Evolutionary conservation across 2,329 filamentous ascomycete species (phyloP).

Genomic region (Cladosporium sp.): DNA sequence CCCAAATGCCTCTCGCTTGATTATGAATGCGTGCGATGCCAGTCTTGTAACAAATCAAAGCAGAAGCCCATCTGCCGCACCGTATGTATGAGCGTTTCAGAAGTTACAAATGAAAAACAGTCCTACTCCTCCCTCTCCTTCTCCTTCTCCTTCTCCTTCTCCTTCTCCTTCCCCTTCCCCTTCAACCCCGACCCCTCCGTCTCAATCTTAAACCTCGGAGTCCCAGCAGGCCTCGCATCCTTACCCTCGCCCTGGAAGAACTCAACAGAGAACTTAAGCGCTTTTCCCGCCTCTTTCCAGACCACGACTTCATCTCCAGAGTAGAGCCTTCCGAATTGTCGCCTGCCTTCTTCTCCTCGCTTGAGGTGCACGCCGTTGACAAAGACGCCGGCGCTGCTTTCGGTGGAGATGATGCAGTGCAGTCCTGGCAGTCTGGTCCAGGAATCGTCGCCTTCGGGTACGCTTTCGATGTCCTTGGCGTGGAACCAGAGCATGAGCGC

Average conservation of each 20-base stretch:
- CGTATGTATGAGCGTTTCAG: not conserved
- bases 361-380: conserved; percentile 73
- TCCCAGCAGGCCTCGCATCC: conserved; percentile 4
- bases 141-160: too few relatives aligned
- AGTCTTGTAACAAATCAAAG: not conserved
- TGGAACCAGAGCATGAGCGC: conserved; percentile 78
- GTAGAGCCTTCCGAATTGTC: conserved; percentile 66
- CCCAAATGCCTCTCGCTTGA: not conserved
- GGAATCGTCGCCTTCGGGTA: conserved; percentile 52
- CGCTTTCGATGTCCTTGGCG: conserved; percentile 64
- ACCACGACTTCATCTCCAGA: conserved; percentile 76
- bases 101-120: not conserved
- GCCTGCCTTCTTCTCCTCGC: conserved; percentile 52
- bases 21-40: not conserved
- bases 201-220: conserved; percentile 2
- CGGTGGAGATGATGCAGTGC: conserved; percentile 75
- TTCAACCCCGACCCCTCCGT: conserved; percentile 5
- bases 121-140: not conserved
- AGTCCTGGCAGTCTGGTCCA: conserved; percentile 56
- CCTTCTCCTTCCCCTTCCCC: not conserved
- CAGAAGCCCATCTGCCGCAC: not conserved
- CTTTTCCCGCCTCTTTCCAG: conserved; percentile 49
- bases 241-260: conserved; percentile 40
- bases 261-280: conserved; percentile 46
- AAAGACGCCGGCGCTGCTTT: conserved; percentile 71